Conservation (phyloP, 257 asterid species). For the Ligustrum vulgare region DNA sequence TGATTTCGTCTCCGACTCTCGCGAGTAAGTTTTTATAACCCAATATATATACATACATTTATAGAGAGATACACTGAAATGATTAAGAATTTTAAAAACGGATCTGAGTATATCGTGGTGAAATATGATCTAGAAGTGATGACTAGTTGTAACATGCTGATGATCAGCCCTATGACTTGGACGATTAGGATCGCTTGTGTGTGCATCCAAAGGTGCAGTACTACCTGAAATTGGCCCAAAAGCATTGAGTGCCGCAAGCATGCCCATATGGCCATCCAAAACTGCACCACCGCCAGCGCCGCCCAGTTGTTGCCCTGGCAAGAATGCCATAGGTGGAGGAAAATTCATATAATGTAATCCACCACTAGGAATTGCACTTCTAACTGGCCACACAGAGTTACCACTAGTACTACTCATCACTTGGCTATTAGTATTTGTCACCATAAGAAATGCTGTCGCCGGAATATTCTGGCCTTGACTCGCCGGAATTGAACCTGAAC, state of each 20-base stretch:
- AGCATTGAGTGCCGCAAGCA: slow-evolving; percentile 49
- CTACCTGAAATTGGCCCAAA: slow-evolving; percentile 39
- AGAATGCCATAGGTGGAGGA: slow-evolving; percentile 37
- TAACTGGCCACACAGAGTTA: slow-evolving; percentile 56
- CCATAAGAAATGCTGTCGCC: slow-evolving; percentile 36
- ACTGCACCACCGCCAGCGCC: slow-evolving; percentile 31
- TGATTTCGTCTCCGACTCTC: too few species aligned
- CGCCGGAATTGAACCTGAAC: slow-evolving; percentile 38
- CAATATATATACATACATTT: background rate
- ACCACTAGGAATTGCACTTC: slow-evolving; percentile 27
- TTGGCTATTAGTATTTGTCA: slow-evolving; percentile 19
- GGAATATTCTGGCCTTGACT: slow-evolving; percentile 34
- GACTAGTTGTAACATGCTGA: slow-evolving; percentile 28
- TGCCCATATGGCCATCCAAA: slow-evolving; percentile 58
- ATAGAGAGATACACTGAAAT: background rate
- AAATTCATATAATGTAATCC: slow-evolving; percentile 61
- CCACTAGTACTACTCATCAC: slow-evolving; percentile 23
- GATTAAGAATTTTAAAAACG: slow-evolving; percentile 1
- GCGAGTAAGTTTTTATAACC: too few species aligned
- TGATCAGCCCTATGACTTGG: slow-evolving; percentile 24
- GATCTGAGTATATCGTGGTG: slow-evolving; percentile 13
- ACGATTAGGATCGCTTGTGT: slow-evolving; percentile 15
- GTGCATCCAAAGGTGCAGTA: slow-evolving; percentile 28
- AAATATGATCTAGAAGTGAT: slow-evolving; percentile 14
- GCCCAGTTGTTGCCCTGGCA: slow-evolving; percentile 41